A percentile compares a stretch with the other conserved stretches of the same genome.
Conservation (phyloP, 78 protist genomes). For the Capsaspora owczarzaki region DNA sequence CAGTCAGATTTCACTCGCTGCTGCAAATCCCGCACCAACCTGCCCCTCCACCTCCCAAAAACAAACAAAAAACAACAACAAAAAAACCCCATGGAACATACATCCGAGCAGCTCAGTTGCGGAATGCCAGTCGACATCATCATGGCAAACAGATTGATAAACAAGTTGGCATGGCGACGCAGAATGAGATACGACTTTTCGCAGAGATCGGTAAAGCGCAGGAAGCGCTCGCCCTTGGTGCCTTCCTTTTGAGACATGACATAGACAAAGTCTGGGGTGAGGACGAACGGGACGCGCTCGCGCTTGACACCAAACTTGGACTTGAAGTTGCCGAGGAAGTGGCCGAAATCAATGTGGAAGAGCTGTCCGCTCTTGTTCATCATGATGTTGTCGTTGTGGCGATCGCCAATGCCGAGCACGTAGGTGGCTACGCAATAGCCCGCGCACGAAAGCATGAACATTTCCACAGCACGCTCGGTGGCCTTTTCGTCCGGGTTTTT, state of each 20-base stretch:
- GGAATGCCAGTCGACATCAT: neutral
- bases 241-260: constrained; percentile 54
- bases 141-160: constrained; percentile 74
- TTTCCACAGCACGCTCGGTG: constrained; percentile 60
- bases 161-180: constrained; percentile 53
- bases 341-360: constrained; percentile 86
- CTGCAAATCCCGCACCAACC: too few species aligned
- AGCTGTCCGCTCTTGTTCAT: constrained; percentile 56
- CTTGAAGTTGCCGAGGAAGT: constrained; percentile 76
- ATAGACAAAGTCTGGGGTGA: constrained; percentile 59
- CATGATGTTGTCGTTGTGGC: constrained; percentile 91
- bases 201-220: constrained; percentile 54
- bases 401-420: constrained; percentile 92
- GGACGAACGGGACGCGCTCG: constrained; percentile 91
- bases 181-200: constrained; percentile 68
- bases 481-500: constrained; percentile 28
- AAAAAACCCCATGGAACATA: too few species aligned
- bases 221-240: constrained; percentile 25
- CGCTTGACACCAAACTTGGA: constrained; percentile 67
- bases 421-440: constrained; percentile 93
- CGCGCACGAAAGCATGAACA: constrained; percentile 78
- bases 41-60: too few species aligned
- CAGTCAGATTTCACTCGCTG: too few species aligned
- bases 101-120: neutral
- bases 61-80: too few species aligned